These are phyloP conservation scores for Phytophthora quininea DNA, from an alignment of 352 stramenopile genomes.

Conservation along the genomic window DNA sequence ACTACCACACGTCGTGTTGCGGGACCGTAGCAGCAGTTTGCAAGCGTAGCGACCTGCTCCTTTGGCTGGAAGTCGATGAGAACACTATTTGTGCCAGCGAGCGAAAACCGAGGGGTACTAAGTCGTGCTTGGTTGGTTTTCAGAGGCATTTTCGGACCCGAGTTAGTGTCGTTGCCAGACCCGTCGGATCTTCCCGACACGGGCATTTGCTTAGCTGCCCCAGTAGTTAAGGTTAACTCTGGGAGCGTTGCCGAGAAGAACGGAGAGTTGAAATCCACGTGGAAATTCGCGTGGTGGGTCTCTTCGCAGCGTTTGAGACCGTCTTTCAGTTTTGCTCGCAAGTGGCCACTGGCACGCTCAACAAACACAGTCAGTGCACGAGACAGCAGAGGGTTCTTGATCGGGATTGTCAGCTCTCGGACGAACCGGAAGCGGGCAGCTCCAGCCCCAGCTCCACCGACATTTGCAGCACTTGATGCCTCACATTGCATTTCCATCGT, in stretches of 20 bases:
- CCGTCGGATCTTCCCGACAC: constrained; percentile 23
- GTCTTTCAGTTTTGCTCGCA: constrained; percentile 81
- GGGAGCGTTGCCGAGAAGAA: constrained; percentile 76
- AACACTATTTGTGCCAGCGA: constrained; percentile 51
- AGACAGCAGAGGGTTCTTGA: constrained; percentile 81
- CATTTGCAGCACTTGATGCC: constrained; percentile 11
- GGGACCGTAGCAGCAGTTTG: constrained; percentile 69
- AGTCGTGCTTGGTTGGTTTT: constrained; percentile 63
- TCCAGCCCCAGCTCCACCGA: background rate
- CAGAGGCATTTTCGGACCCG: constrained; percentile 22
- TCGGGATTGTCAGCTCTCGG: constrained; percentile 77
- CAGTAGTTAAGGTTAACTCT: constrained; percentile 46
- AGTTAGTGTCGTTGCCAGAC: constrained; percentile 4
- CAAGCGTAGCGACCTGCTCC: constrained; percentile 71
- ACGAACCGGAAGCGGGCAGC: constrained; percentile 55
- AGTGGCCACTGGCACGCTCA: constrained; percentile 68
- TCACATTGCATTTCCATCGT: constrained; percentile 87
- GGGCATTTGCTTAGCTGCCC: constrained; percentile 11
- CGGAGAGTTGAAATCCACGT: constrained; percentile 86
- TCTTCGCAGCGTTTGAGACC: constrained; percentile 82
- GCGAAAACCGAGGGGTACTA: constrained; percentile 44
- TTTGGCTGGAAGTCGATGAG: constrained; percentile 82
- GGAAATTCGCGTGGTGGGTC: constrained; percentile 63
- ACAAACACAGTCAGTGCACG: constrained; percentile 71
- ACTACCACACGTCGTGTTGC: constrained; percentile 64